Conservation (phyloP, 495 filamentous ascomycete species). For the Cercophora scortea region DNA sequence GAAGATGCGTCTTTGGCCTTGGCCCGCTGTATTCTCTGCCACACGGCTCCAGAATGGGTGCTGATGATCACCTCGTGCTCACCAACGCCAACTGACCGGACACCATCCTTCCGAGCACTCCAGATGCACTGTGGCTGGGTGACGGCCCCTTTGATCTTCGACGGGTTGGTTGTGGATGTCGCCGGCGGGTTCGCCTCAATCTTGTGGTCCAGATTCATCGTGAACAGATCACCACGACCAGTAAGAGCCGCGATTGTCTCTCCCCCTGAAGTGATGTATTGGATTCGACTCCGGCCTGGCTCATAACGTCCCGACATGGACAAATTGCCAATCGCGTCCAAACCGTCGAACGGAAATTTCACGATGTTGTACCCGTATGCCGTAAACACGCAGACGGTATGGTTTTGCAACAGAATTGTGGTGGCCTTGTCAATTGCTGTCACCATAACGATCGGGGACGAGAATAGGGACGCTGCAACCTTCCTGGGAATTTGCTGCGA, state of each 20-base stretch:
- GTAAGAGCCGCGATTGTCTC: conserved; percentile 86
- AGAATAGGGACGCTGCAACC: conserved; percentile 81
- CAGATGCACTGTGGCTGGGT: conserved; percentile 72
- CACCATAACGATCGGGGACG: conserved; percentile 65
- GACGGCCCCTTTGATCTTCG: conserved; percentile 71
- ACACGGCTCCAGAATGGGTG: conserved; percentile 85
- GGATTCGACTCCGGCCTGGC: conserved; percentile 51
- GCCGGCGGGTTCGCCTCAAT: conserved; percentile 48
- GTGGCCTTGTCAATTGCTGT: conserved; percentile 90
- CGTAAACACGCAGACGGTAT: conserved; percentile 86
- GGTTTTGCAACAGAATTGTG: conserved; percentile 72
- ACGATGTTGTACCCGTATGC: conserved; percentile 88
- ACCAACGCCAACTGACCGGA: conserved; percentile 76
- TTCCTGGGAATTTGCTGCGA: conserved; percentile 73
- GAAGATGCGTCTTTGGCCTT: conserved; percentile 67
- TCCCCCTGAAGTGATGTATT: conserved; percentile 72
- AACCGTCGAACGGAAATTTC: conserved; percentile 63
- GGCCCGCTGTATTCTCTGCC: conserved; percentile 71
- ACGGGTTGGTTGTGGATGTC: conserved; percentile 81
- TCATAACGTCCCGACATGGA: conserved; percentile 61
- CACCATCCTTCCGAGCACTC: conserved; percentile 79
- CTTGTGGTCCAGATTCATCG: conserved; percentile 61
- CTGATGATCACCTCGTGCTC: conserved; percentile 94
- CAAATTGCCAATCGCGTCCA: conserved; percentile 60
- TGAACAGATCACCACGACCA: conserved; percentile 76